Evolutionary conservation across 352 stramenopile genomes (phyloP).

Genomic region (Phytopythium sindhum): DNA sequence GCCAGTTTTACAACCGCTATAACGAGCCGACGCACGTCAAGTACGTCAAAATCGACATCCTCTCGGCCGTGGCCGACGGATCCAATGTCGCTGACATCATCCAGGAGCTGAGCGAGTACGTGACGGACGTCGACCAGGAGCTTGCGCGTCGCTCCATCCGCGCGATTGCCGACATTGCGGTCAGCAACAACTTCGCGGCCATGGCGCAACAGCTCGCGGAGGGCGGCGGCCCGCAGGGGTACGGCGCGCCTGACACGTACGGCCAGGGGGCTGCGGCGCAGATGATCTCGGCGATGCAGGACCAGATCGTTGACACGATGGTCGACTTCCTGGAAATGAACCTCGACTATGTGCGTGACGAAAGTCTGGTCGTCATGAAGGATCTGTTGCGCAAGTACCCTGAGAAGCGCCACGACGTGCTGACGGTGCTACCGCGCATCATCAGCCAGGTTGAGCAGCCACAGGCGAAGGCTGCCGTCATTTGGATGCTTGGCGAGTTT

Average conservation of each 20-base stretch:
- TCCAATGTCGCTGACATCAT: slow-evolving; percentile 96
- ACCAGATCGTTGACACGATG: slow-evolving; percentile 90
- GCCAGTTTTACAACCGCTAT: slow-evolving; percentile 97
- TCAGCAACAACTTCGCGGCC: slow-evolving; percentile 70
- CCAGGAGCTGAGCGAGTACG: slow-evolving; percentile 96
- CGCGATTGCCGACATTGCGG: slow-evolving; percentile 92
- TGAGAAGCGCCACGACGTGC: slow-evolving; percentile 89
- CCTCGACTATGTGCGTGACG: slow-evolving; percentile 94
- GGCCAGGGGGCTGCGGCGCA: slow-evolving; percentile 60
- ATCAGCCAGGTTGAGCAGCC: slow-evolving; percentile 72
- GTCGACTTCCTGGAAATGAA: slow-evolving; percentile 98
- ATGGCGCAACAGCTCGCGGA: slow-evolving; percentile 32
- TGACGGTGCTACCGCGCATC: slow-evolving; percentile 79
- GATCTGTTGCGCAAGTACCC: slow-evolving; percentile 96
- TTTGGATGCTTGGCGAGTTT: slow-evolving; percentile 98
- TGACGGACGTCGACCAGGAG: slow-evolving; percentile 93
- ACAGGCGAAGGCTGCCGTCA: slow-evolving; percentile 90
- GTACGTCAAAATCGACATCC: slow-evolving; percentile 96
- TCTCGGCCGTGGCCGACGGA: slow-evolving; percentile 93
- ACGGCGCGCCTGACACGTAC: slow-evolving; percentile 61
- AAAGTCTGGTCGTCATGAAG: slow-evolving; percentile 96
- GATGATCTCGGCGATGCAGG: slow-evolving; percentile 70
- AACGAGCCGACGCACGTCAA: slow-evolving; percentile 98
- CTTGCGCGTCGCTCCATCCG: slow-evolving; percentile 91
- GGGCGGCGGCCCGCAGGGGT: slow-evolving; percentile 9